Conservation (phyloP, 2,329 filamentous ascomycete genomes). For the Trichoderma guizhouense region DNA sequence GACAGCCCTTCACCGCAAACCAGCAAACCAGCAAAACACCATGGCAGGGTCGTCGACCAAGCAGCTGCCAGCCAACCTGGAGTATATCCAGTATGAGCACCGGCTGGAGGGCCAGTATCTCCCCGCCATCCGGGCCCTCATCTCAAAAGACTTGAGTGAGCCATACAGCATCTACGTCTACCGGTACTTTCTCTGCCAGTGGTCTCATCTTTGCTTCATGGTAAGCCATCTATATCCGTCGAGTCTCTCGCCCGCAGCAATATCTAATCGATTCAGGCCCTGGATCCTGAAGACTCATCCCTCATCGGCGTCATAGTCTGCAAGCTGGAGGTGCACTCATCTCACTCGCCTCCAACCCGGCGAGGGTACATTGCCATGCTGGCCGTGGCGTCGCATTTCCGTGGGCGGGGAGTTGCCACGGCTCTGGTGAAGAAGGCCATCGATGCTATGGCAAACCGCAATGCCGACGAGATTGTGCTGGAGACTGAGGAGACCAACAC, state of each 20-base stretch:
- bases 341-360: slow-evolving; percentile 68
- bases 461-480: slow-evolving; percentile 90
- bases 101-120: slow-evolving; percentile 63
- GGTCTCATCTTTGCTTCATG: slow-evolving; percentile 96
- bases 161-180: slow-evolving; percentile 99
- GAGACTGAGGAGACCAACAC: slow-evolving; percentile 94
- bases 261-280: slow-evolving; percentile 42
- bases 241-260: neutral
- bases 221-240: slow-evolving; percentile 40
- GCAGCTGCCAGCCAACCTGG: slow-evolving; percentile 45
- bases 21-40: neutral
- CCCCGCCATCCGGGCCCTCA: slow-evolving; percentile 83
- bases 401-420: slow-evolving; percentile 84
- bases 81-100: slow-evolving; percentile 62
- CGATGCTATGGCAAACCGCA: slow-evolving; percentile 78
- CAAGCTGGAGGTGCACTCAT: slow-evolving; percentile 87
- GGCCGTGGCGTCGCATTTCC: slow-evolving; percentile 76
- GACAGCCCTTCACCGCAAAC: neutral
- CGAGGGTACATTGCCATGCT: slow-evolving; percentile 98
- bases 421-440: slow-evolving; percentile 86
- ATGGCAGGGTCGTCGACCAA: slow-evolving; percentile 36
- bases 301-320: slow-evolving; percentile 90
- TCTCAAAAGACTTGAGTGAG: slow-evolving; percentile 94
- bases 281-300: slow-evolving; percentile 56
- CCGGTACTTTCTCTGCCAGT: slow-evolving; percentile 96